Base-by-base conservation (phyloP, 1,284 basidiomycete genomes). In the Megacollybia platyphylla region DNA sequence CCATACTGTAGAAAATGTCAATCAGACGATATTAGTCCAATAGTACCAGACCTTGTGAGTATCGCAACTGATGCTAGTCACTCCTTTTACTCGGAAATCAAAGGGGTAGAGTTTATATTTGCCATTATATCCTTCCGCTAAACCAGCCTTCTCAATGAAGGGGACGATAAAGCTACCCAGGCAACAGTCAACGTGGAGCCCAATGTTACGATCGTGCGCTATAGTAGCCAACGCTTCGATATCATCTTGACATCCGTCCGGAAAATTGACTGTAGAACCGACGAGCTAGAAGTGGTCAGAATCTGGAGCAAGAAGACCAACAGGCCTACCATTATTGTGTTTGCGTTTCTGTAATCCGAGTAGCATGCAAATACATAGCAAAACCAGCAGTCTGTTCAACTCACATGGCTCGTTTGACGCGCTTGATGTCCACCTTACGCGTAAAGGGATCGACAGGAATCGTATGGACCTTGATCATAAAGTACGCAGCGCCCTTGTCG, bases 101-200 rank as follows among this genome's bases (percentile, higher is more conserved):
- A 94, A 96, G 0, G 73, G 76, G 15, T 63, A 51, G 17, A 78
- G 54, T 46, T 68, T 71, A 51, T 68, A 78, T 47, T 62, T 64
- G 15, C 71, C 73, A 35, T 65, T 57, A 34, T 69, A 62, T 2
- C 74, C 74, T 7, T 62, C 59, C 2, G 74, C 57, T n/a, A 77
- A 57, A 11, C 74, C 73, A 20, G 71, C 60, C 41, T 61, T 59
- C 51, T 87, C 82, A 31, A 96, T 70, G 70, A 89, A 97, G 0
- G 92, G 87, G 49, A 96, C 74, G 51, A 96, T 84, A 63, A 96
- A 94, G 41, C 84, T 87, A 2, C 91, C 92, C 11, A 96, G 69
- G 59, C 92, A 96, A 59, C 89, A 91, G 53, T 93, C 89, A 46
- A 96, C 93, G 58, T 98, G 96, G 20, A 97, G 63, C 2, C 91